A percentile compares a stretch with the other conserved stretches of the same genome.
Conservation (phyloP, 495 filamentous ascomycete species). For the Trichoderma asperelloides region DNA sequence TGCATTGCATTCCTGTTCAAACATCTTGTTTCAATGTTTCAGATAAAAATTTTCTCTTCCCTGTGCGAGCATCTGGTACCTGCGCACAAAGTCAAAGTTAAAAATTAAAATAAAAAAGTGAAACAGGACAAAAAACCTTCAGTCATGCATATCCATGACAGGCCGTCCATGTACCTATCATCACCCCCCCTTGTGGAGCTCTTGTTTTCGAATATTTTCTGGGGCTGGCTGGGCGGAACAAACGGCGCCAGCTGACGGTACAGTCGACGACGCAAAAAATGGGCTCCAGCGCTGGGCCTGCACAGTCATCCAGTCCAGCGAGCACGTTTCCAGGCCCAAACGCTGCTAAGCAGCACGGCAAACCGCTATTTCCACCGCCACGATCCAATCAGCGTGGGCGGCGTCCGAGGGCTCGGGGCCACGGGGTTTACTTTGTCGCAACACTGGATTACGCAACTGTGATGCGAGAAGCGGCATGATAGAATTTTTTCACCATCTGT, state of each 20-base stretch:
- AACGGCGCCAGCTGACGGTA: slow-evolving; percentile 2
- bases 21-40: no score
- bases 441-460: neutral
- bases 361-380: neutral
- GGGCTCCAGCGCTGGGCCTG: neutral
- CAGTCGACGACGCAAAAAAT: neutral
- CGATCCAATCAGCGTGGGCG: neutral
- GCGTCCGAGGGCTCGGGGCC: neutral
- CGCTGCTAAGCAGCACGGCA: neutral
- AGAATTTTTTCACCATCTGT: neutral
- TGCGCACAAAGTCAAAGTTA: no score
- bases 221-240: neutral
- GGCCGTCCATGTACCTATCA: neutral
- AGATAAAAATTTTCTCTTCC: no score
- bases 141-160: neutral
- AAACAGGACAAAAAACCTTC: neutral
- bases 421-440: neutral
- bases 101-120: neutral
- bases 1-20: no score
- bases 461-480: neutral
- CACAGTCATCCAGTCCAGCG: slow-evolving; percentile 4
- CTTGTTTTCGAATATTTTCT: neutral
- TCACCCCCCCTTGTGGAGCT: neutral
- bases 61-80: neutral
- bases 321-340: neutral